phyloP scores from a whole-genome alignment of 768 basidiomycete genomes.

The Suillus hirtellus region DNA sequence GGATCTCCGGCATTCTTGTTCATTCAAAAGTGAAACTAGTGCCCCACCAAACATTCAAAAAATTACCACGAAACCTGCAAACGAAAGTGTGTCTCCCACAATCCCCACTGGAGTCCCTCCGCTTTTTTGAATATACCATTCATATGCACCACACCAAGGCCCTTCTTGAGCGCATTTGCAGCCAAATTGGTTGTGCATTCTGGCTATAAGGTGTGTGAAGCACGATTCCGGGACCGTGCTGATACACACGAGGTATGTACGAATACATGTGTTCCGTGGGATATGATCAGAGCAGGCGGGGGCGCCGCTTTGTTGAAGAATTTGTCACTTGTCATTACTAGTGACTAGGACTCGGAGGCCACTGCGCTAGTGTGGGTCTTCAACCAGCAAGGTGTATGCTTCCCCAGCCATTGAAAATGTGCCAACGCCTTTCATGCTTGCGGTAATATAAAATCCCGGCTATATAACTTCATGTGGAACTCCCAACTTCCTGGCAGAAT shows the following conservation, averaged over 20 bases:
- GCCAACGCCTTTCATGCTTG: constrained; percentile 4
- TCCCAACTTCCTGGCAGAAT: neutral
- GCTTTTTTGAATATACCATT: constrained; percentile 1
- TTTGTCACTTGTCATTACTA: constrained; percentile 35
- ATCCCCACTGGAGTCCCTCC: constrained; percentile 4
- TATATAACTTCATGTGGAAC: constrained; percentile 44
- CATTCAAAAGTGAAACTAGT: neutral
- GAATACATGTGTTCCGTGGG: neutral
- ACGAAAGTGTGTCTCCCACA: constrained; percentile 8
- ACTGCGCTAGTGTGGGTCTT: constrained; percentile 37
- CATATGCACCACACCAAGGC: neutral
- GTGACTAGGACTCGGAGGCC: constrained; percentile 38
- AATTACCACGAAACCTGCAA: neutral
- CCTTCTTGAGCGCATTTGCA: neutral
- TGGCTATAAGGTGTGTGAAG: neutral
- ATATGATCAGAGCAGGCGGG: constrained; percentile 15
- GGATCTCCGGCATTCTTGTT: neutral
- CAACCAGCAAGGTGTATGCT: constrained; percentile 42
- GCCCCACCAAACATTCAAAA: neutral
- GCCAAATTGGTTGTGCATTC: neutral
- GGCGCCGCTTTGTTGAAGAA: constrained; percentile 40
- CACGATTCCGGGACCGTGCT: neutral
- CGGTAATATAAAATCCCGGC: constrained; percentile 42
- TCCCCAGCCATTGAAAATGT: neutral
- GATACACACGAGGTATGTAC: neutral